Conservation (phyloP, 164 flowering plant genomes). For the Taxillus chinensis region DNA sequence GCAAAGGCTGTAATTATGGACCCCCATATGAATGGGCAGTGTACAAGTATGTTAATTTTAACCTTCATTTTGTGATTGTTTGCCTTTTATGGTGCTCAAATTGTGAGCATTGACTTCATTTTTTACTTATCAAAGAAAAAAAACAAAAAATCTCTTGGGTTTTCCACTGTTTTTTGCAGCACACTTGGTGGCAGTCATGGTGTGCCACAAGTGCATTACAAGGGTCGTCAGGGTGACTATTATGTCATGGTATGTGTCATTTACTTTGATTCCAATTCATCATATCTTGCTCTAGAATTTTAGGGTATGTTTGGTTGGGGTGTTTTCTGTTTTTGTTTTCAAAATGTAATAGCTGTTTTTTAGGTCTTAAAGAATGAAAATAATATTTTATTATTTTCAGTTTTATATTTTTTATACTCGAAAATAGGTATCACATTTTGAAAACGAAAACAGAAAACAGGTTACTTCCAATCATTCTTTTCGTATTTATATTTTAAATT, state of each 20-base stretch:
- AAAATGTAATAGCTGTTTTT: too few relatives aligned
- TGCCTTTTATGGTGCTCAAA: not conserved
- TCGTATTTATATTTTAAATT: not conserved
- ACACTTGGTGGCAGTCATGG: conserved; percentile 61
- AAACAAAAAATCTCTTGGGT: too few relatives aligned
- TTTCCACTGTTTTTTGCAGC: conserved; percentile 17
- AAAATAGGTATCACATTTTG: too few relatives aligned
- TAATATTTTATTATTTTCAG: too few relatives aligned
- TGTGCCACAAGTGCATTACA: conserved; percentile 51
- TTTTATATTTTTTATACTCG: too few relatives aligned
- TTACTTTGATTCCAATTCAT: not conserved
- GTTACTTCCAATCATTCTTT: not conserved
- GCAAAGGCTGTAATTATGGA: conserved; percentile 59
- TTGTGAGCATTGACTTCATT: too few relatives aligned
- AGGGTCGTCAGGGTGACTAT: conserved; percentile 58
- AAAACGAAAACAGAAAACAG: too few relatives aligned
- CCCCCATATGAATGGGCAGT: conserved; percentile 71
- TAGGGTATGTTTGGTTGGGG: too few relatives aligned
- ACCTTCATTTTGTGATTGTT: not conserved
- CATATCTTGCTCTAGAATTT: not conserved
- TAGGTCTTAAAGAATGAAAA: too few relatives aligned
- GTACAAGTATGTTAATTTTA: conserved; percentile 20
- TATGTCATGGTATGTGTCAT: conserved; percentile 47
- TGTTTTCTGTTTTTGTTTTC: too few relatives aligned
- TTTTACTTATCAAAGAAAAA: too few relatives aligned